Evolutionary conservation across 1,139 yeast species (phyloP).

Genomic region (Spencermartinsiella ligniputridi): DNA sequence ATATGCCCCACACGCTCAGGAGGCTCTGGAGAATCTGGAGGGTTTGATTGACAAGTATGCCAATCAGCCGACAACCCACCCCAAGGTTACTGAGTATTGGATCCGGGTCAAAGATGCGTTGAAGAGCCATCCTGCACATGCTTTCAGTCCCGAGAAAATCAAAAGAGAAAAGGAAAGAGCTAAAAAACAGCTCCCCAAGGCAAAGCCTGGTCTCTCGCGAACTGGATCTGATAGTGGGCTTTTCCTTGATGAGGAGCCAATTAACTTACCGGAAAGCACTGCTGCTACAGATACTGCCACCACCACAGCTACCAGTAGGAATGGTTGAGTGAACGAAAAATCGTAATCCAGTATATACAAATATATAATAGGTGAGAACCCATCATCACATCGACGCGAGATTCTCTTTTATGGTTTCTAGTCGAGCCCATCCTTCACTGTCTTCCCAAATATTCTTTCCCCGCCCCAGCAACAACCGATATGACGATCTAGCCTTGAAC

Average conservation of each 20-base stretch:
- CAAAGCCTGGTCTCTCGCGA: constrained; percentile 8
- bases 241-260: constrained; percentile 2
- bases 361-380: background rate
- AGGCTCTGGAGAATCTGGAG: constrained; percentile 59
- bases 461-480: constrained; percentile 72
- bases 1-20: constrained; percentile 63
- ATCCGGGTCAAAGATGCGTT: constrained; percentile 42
- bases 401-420: constrained; percentile 52
- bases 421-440: constrained; percentile 67
- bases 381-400: constrained; percentile 1
- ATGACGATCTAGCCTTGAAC: constrained; percentile 69
- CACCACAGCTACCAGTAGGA: background rate
- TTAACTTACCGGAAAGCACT: constrained; percentile 1
- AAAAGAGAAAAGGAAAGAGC: constrained; percentile 9
- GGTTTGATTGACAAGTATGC: constrained; percentile 59
- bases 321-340: too few species aligned
- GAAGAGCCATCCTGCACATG: constrained; percentile 19
- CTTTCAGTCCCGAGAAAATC: constrained; percentile 16
- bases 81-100: constrained; percentile 56
- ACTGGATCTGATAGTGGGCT: constrained; percentile 4
- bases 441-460: constrained; percentile 81
- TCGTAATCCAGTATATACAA: too few species aligned
- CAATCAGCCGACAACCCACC: constrained; percentile 52
- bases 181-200: constrained; percentile 6
- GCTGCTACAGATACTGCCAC: background rate